Evolutionary conservation across 805 yeast species (phyloP), one percentile per base, ranked within the genome.

Genomic region (Brettanomyces sp.): DNA sequence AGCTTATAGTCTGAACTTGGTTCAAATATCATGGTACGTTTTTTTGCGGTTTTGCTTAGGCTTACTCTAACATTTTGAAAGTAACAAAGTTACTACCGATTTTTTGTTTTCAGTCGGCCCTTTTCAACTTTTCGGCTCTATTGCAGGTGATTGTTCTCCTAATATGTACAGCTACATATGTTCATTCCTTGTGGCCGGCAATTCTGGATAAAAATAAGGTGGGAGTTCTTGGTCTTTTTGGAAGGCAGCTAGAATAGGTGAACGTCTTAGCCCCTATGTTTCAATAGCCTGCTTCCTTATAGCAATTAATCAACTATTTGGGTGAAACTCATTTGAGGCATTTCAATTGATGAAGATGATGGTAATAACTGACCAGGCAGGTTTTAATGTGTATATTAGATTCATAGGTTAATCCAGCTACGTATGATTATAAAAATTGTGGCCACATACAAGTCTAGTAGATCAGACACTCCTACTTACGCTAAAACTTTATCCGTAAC

Each of bases 241-340:
- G 97, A 93, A 91, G 60, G 85, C 84, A 58, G 96, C 99, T 7
- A 74, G 99, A 56, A 77, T 93, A 33, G 99, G 99, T 23, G 98
- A 93, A 61, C 75, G 99, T 56, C 73, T 93, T 51, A 87, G 96
- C 61, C 98, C 98, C 1, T 91, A 91, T 56, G 95, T 93, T 14
- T 80, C 95, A 18, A 56, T 90, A 13, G 91, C 96, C 41, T 85
- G 96, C 56, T 69, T 90, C n/a, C 60, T 82, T 32, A 88, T 93
- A 85, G 96, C 97, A 11, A 56, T 83, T 43, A 77, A 76, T 49
- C 85, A 79, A 44, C 64, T 85, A 42, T 60, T 71, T 32, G 54
- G 56, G 33, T 56, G 46, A 48, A 22, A 7, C 11, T 9, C 32
- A 28, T 28, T 28, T 28, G 32, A 28, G 32, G 32, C 32, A 28